A percentile compares a stretch with the other conserved stretches of the same genome.
Evolutionary conservation across 2,329 filamentous ascomycete species (phyloP).

Genomic region (Aspergillus pseudonomiae): DNA sequence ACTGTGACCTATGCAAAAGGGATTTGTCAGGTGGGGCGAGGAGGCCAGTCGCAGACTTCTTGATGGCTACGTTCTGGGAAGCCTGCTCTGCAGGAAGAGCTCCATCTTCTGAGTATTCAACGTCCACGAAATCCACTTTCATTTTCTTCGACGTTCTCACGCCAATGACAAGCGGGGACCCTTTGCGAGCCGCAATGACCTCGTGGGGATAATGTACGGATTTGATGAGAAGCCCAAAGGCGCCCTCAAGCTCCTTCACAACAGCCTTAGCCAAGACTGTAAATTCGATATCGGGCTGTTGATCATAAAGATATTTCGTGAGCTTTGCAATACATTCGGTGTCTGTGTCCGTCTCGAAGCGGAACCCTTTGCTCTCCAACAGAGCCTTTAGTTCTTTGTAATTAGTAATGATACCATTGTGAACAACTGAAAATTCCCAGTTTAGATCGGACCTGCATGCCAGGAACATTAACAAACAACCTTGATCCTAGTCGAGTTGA

Average conservation of each 20-base stretch:
- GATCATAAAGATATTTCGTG: slow-evolving; percentile 95
- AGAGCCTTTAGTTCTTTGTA: slow-evolving; percentile 99
- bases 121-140: slow-evolving; percentile 99
- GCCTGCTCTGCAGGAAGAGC: slow-evolving; percentile 89
- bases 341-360: slow-evolving; percentile 98
- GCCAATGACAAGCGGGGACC: slow-evolving; percentile 94
- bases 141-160: slow-evolving; percentile 97
- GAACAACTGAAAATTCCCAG: slow-evolving; percentile 96
- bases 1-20: slow-evolving; percentile 96
- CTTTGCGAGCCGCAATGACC: slow-evolving; percentile 96
- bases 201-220: slow-evolving; percentile 98
- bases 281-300: slow-evolving; percentile 92
- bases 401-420: slow-evolving; percentile 99
- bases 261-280: slow-evolving; percentile 95
- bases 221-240: slow-evolving; percentile 96
- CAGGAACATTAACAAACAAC: not conserved
- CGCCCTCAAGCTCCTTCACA: slow-evolving; percentile 97
- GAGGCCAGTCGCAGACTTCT: slow-evolving; percentile 77
- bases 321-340: slow-evolving; percentile 99
- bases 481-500: not conserved
- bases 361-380: slow-evolving; percentile 91
- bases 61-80: slow-evolving; percentile 93
- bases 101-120: slow-evolving; percentile 91
- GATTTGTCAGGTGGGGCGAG: slow-evolving; percentile 96
- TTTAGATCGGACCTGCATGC: slow-evolving; percentile 76